phyloP scores from a whole-genome alignment of 805 yeast genomes.

The Candida cerambycidarum region DNA sequence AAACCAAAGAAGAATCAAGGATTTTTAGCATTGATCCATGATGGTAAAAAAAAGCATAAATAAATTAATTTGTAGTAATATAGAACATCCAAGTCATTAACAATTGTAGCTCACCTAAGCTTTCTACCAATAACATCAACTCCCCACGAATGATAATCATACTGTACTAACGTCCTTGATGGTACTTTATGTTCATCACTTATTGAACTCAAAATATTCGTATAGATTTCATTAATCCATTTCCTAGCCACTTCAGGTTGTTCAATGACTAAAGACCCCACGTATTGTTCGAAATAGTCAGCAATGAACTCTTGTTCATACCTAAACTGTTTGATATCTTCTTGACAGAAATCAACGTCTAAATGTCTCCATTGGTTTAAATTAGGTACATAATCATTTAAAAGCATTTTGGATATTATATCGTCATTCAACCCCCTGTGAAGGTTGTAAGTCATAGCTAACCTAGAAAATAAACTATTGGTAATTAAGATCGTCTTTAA shows the following conservation, averaged over 20 bases:
- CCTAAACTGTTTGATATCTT: constrained; percentile 12
- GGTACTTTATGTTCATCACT: constrained; percentile 17
- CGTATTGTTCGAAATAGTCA: constrained; percentile 42
- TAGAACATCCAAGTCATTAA: too few species aligned
- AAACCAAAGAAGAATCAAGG: constrained; percentile 26
- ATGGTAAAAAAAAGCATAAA: constrained; percentile 19
- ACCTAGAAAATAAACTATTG: constrained; percentile 36
- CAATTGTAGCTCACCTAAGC: too few species aligned
- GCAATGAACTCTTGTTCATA: constrained; percentile 44
- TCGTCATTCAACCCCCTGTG: constrained; percentile 35
- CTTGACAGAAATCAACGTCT: constrained; percentile 12
- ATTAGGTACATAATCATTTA: constrained; percentile 29
- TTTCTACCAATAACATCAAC: constrained; percentile 35
- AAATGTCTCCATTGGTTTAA: constrained; percentile 17
- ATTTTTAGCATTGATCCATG: constrained; percentile 31
- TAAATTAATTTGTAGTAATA: background rate
- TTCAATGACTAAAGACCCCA: constrained; percentile 41
- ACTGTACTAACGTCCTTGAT: constrained; percentile 13
- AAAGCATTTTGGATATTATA: constrained; percentile 21
- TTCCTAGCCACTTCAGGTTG: constrained; percentile 35
- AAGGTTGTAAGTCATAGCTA: constrained; percentile 35
- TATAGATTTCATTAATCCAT: constrained; percentile 34
- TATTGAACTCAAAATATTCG: constrained; percentile 29
- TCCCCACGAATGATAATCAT: constrained; percentile 22
- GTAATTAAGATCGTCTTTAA: constrained; percentile 36